phyloP scores from a whole-genome alignment of 176 grass and related monocot species.

The Ensete glaucum region DNA sequence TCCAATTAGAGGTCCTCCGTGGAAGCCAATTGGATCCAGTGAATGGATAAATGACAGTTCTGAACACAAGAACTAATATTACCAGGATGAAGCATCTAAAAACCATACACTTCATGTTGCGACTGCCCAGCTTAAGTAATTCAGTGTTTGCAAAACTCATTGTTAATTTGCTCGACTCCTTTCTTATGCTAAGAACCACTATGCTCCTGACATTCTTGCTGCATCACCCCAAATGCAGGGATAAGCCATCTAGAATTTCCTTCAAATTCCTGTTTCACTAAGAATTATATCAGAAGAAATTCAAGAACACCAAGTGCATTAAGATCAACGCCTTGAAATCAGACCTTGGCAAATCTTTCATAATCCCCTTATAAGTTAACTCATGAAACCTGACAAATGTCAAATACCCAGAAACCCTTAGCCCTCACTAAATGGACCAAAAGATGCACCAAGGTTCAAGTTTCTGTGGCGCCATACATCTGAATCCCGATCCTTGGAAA shows the following conservation, averaged over 20 bases:
- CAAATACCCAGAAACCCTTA: background rate
- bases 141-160: background rate
- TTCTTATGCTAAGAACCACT: background rate
- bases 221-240: background rate
- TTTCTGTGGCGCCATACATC: background rate
- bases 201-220: background rate
- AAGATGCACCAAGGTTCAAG: slow-evolving; percentile 1
- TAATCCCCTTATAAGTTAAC: background rate
- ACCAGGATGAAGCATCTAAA: slow-evolving; percentile 31
- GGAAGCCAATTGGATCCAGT: slow-evolving; percentile 39
- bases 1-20: slow-evolving; percentile 38
- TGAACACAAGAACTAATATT: slow-evolving; percentile 37
- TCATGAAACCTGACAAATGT: background rate
- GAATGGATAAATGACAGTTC: slow-evolving; percentile 50
- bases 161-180: background rate
- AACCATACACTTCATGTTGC: slow-evolving; percentile 5
- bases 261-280: background rate
- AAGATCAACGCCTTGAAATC: background rate
- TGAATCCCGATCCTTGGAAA: too few relatives aligned
- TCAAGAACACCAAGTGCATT: background rate
- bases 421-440: background rate
- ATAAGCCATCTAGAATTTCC: background rate
- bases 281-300: background rate
- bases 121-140: background rate
- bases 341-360: background rate